These are phyloP conservation scores for Ceriops decandra DNA, from an alignment of 345 rosid genomes.

Conservation along the genomic window DNA sequence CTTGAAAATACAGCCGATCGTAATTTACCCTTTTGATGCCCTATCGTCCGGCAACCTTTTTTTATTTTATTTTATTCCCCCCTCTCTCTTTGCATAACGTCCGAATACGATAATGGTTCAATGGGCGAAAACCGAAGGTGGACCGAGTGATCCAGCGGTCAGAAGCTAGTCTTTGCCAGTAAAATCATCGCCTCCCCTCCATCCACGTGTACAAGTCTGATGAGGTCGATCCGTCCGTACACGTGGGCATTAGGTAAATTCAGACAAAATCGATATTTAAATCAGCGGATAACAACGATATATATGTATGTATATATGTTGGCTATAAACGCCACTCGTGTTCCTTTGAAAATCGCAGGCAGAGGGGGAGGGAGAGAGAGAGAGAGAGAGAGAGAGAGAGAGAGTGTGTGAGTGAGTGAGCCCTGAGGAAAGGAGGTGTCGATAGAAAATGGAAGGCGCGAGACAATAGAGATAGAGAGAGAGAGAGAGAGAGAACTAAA, in stretches of 20 bases:
- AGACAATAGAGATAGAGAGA: background rate
- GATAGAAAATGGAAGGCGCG: constrained; percentile 3
- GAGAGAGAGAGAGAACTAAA: background rate
- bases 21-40: no score
- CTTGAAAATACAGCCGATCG: no score
- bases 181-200: background rate
- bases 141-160: background rate
- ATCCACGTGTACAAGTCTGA: background rate
- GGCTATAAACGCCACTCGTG: constrained; percentile 35
- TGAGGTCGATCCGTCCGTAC: background rate
- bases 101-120: no score
- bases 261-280: constrained; percentile 7
- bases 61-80: no score
- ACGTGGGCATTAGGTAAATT: constrained; percentile 30
- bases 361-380: constrained; percentile 11
- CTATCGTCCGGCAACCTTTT: no score
- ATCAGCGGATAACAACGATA: background rate
- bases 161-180: background rate
- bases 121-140: no score
- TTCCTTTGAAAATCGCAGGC: constrained; percentile 2
- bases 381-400: constrained; percentile 5
- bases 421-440: constrained; percentile 17
- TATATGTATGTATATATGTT: background rate
- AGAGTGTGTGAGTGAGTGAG: background rate
- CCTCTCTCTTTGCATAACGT: no score